phyloP scores from a whole-genome alignment of 2,329 filamentous ascomycete genomes.

The Fusarium compactum region DNA sequence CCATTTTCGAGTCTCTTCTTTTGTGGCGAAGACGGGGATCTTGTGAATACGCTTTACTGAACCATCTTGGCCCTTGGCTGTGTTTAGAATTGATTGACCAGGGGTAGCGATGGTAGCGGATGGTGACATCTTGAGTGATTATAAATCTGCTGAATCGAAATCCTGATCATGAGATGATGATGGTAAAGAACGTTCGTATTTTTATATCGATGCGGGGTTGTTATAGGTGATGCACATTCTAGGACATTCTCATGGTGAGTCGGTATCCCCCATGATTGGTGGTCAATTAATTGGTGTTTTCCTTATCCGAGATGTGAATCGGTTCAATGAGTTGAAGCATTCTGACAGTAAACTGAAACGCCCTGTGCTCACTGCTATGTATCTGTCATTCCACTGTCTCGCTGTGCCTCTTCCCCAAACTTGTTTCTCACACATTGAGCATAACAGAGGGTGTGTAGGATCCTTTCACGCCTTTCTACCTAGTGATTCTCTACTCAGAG shows the following conservation, averaged over 20 bases:
- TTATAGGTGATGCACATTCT: background rate
- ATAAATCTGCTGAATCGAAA: background rate
- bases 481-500: background rate
- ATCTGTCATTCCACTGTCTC: background rate
- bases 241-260: constrained; percentile 9
- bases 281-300: constrained; percentile 3
- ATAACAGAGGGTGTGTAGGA: background rate
- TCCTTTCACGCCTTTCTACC: background rate
- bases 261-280: constrained; percentile 18
- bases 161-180: background rate
- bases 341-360: background rate
- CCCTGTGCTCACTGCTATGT: background rate
- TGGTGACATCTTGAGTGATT: constrained; percentile 25
- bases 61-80: constrained; percentile 20
- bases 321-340: background rate
- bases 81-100: constrained; percentile 26
- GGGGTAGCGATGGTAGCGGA: constrained; percentile 9
- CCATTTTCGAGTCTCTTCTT: constrained; percentile 47
- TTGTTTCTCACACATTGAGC: background rate
- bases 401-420: background rate
- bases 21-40: constrained; percentile 37
- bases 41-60: constrained; percentile 34
- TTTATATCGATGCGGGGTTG: constrained; percentile 12
- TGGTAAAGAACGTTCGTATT: background rate
- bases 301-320: constrained; percentile 11